phyloP scores from a whole-genome alignment of 140 eudicot genomes.

The Anethum foeniculum region DNA sequence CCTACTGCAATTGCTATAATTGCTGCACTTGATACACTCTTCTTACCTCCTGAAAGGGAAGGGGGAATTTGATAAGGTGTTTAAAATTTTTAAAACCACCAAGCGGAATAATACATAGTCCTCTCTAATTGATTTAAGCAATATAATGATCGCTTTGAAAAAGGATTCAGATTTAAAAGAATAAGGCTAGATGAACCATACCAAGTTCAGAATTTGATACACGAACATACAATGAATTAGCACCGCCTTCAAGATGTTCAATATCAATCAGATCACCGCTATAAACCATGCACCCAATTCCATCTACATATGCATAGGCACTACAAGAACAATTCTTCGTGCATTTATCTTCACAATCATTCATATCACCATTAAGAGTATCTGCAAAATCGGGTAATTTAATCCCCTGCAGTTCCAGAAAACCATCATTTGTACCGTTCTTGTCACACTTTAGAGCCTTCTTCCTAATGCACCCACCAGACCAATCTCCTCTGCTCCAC shows the following conservation, averaged over 20 bases:
- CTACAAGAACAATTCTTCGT: conserved; percentile 62
- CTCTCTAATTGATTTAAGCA: not conserved
- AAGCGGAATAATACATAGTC: not conserved
- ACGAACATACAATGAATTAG: conserved; percentile 44
- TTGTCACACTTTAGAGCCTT: conserved; percentile 27
- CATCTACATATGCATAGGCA: conserved; percentile 47
- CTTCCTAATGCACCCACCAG: conserved; percentile 63
- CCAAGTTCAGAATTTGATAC: conserved; percentile 59
- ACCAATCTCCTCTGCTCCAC: conserved; percentile 43
- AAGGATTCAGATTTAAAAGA: not conserved
- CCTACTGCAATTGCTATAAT: conserved; percentile 28
- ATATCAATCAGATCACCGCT: conserved; percentile 51
- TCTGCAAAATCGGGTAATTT: conserved; percentile 64
- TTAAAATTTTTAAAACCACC: not conserved
- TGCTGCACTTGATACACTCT: conserved; percentile 18
- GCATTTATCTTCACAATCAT: conserved; percentile 41
- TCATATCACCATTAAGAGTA: not conserved
- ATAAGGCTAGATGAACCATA: conserved; percentile 7
- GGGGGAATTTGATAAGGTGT: not conserved
- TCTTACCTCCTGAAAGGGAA: conserved; percentile 25
- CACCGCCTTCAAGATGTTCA: conserved; percentile 43
- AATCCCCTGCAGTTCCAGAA: conserved; percentile 23
- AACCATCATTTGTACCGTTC: conserved; percentile 37
- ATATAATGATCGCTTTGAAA: no score
- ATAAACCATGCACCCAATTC: conserved; percentile 78